phyloP scores from a whole-genome alignment of 495 filamentous ascomycete genomes.

The Astrocystis sublimbata region DNA sequence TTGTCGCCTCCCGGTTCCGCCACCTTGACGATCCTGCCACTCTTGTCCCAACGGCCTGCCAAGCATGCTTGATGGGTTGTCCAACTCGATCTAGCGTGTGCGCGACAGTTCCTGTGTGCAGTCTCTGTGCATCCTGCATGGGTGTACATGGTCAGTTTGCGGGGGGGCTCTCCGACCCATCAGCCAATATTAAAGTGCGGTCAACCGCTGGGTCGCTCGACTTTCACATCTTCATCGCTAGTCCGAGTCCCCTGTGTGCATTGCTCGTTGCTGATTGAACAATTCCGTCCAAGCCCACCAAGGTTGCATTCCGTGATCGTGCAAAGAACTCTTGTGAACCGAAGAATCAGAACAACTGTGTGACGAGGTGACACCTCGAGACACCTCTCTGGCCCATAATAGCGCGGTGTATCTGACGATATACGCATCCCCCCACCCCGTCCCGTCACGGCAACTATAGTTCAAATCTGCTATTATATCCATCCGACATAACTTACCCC shows the following conservation, averaged over 20 bases:
- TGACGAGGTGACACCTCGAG: constrained; percentile 14
- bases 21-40: constrained; percentile 12
- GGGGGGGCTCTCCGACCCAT: constrained; percentile 25
- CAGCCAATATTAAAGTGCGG: constrained; percentile 52
- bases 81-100: constrained; percentile 23
- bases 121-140: constrained; percentile 24
- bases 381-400: too few relatives aligned
- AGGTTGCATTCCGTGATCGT: constrained; percentile 12
- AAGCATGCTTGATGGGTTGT: constrained; percentile 20
- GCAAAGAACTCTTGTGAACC: constrained; percentile 5
- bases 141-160: constrained; percentile 20
- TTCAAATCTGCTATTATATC: constrained; percentile 20
- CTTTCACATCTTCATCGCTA: constrained; percentile 29
- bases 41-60: constrained; percentile 17
- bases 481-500: constrained; percentile 24
- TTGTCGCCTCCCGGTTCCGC: constrained; percentile 5
- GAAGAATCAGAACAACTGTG: constrained; percentile 3
- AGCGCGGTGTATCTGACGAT: constrained; percentile 5
- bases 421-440: constrained; percentile 17
- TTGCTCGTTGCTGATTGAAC: constrained; percentile 31
- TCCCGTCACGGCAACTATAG: constrained; percentile 14
- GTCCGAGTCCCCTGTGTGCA: constrained; percentile 24
- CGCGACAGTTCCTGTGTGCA: constrained; percentile 29
- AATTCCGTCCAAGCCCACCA: too few relatives aligned
- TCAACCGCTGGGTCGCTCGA: constrained; percentile 43